These are phyloP conservation scores for Brassica incana DNA, from an alignment of 345 rosid genomes.

Conservation along the genomic window DNA sequence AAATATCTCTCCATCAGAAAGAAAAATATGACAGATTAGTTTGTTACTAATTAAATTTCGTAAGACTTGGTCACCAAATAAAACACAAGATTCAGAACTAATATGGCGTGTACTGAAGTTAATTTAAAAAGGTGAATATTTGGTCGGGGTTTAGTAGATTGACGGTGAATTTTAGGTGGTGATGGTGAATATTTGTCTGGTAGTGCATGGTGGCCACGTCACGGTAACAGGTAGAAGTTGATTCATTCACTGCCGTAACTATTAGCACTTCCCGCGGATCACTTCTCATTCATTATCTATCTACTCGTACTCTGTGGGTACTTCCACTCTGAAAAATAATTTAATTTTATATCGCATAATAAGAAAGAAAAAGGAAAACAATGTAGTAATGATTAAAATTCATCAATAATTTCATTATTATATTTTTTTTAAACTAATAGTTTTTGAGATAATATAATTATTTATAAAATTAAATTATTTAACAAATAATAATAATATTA, in stretches of 20 bases:
- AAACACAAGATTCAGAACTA: constrained; percentile 1
- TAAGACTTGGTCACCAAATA: constrained; percentile 20
- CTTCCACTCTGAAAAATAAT: not conserved
- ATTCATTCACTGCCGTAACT: constrained; percentile 6
- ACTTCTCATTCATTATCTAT: not conserved
- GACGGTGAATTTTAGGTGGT: constrained; percentile 25
- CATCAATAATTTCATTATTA: too few relatives aligned
- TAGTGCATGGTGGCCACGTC: constrained; percentile 27
- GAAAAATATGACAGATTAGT: not conserved
- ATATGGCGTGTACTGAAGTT: not conserved
- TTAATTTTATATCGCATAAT: not conserved
- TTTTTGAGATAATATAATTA: too few relatives aligned
- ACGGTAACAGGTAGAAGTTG: not conserved
- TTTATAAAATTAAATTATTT: too few relatives aligned
- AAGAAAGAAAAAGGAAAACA: not conserved
- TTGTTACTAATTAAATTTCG: not conserved
- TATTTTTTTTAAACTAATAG: too few relatives aligned
- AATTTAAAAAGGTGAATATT: not conserved
- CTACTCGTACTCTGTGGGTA: not conserved
- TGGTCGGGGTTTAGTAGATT: constrained; percentile 25
- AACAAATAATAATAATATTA: too few relatives aligned
- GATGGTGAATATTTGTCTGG: constrained; percentile 16
- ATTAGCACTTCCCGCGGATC: not conserved
- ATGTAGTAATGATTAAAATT: not conserved
- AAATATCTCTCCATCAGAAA: not conserved